A percentile compares a stretch with the other conserved stretches of the same genome.
Conservation (phyloP, 176 grass and related monocot species). For the Carex kokanica region DNA sequence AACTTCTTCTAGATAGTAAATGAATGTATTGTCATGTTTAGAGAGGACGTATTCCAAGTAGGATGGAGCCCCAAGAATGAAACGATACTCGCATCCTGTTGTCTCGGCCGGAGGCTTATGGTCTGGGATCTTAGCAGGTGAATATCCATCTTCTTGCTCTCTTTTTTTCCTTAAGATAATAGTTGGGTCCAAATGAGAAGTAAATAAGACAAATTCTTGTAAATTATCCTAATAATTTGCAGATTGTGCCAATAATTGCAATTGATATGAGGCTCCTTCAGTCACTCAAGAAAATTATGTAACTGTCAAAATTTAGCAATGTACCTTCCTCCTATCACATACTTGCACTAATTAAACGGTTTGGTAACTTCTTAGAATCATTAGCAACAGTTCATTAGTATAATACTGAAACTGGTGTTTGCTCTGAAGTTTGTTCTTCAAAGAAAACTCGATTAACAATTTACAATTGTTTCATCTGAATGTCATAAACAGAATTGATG, state of each 20-base stretch:
- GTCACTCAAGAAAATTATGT: background rate
- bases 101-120: slow-evolving; percentile 92
- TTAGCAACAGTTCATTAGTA: background rate
- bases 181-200: background rate
- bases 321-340: background rate
- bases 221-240: background rate
- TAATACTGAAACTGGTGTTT: background rate
- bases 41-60: slow-evolving; percentile 99
- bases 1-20: background rate
- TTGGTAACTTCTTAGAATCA: background rate
- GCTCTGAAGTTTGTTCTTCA: background rate
- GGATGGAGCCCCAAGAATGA: slow-evolving; percentile 99
- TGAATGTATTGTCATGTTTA: slow-evolving; percentile 33
- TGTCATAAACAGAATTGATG: slow-evolving; percentile 58
- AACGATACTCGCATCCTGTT: slow-evolving; percentile 94
- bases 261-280: background rate
- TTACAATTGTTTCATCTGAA: background rate
- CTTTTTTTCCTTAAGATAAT: background rate
- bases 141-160: slow-evolving; percentile 7
- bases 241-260: background rate
- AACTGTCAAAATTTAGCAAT: background rate
- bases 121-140: slow-evolving; percentile 99
- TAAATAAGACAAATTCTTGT: background rate
- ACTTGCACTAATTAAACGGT: background rate
- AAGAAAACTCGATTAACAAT: background rate